Evolutionary conservation across 129 eudicot genomes (phyloP), one percentile per base, ranked within the genome.

Genomic region (Sambucus nigra): DNA sequence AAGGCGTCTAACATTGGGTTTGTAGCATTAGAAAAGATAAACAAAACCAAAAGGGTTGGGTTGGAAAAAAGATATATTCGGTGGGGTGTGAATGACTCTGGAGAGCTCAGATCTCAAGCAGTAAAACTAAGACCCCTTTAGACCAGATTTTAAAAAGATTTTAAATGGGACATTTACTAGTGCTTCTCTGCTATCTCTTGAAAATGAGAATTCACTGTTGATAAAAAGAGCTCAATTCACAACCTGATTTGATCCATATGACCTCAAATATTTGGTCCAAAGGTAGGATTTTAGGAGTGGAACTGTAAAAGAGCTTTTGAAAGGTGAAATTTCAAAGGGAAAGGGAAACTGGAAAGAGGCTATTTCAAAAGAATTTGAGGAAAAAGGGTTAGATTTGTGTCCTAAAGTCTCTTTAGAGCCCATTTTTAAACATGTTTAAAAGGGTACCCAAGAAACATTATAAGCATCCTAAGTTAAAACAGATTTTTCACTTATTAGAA

Each of bases 371-470:
- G 55, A 67, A 55, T 61, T 59, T 62, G 68, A 50, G 51, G 55
- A 59, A 64, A 69, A 76, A 67, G 78, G 74, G 82, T 52, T 76
- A 49, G 78, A 54, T 50, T 63, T 77, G 79, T 72, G 76, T 60
- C 74, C n/a, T 40, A 61, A 71, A 71, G 67, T 57, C 62, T 64
- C 67, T 61, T 69, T 69, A 26, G 55, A 16, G 21, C 19, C 38
- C 10, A 15, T 38, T 55, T 55, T 40, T 23, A 11, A n/a, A 41
- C 60, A 51, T 39, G 60, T 56, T 23, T 16, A 4, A 19, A 35
- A 57, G 25, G 72, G 51, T 17, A 47, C 49, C 44, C 56, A 17
- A 58, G 65, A 42, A 58, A 57, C 47, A 38, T 7, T 2, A 60
- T 29, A 35, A 68, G 73, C 59, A 68, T 68, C 73, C 73, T 13